Evolutionary conservation across 2,329 filamentous ascomycete genomes (phyloP).

Genomic region (Trichoderma asperellum): DNA sequence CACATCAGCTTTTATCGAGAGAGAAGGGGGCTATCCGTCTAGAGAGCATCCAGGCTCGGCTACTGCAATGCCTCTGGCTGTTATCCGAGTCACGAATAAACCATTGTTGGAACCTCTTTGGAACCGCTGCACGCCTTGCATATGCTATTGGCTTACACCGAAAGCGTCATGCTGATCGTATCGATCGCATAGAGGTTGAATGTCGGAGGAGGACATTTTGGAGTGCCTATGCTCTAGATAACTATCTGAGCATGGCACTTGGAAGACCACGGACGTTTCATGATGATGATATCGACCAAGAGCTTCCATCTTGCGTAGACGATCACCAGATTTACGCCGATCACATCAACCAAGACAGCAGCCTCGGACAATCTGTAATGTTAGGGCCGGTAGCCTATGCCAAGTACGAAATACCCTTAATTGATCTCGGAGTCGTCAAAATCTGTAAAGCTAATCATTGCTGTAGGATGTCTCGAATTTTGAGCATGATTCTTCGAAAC

Average conservation of each 20-base stretch:
- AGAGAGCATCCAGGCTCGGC: constrained; percentile 13
- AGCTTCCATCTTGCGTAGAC: constrained; percentile 11
- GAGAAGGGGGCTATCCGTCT: constrained; percentile 19
- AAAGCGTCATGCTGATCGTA: constrained; percentile 21
- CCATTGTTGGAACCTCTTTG: constrained; percentile 26
- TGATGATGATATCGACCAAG: constrained; percentile 21
- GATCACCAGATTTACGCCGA: constrained; percentile 20
- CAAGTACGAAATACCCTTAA: neutral
- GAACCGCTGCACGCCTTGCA: constrained; percentile 18
- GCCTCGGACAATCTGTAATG: constrained; percentile 19
- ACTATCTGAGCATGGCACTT: constrained; percentile 21
- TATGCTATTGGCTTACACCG: constrained; percentile 21
- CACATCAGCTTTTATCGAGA: constrained; percentile 13
- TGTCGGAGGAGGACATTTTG: constrained; percentile 19
- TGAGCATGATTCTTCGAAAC: constrained; percentile 24
- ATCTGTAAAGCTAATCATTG: neutral
- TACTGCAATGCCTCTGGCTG: constrained; percentile 22
- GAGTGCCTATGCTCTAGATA: constrained; percentile 21
- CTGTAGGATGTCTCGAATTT: constrained; percentile 10
- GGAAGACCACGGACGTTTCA: constrained; percentile 22
- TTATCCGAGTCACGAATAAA: constrained; percentile 21
- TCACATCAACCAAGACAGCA: constrained; percentile 15
- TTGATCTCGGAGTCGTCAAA: too few species aligned
- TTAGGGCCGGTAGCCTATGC: constrained; percentile 13
- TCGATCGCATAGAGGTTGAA: constrained; percentile 18